These are phyloP conservation scores for Epichloe coenophiala DNA, from an alignment of 2,329 filamentous ascomycete species.

Conservation along the genomic window DNA sequence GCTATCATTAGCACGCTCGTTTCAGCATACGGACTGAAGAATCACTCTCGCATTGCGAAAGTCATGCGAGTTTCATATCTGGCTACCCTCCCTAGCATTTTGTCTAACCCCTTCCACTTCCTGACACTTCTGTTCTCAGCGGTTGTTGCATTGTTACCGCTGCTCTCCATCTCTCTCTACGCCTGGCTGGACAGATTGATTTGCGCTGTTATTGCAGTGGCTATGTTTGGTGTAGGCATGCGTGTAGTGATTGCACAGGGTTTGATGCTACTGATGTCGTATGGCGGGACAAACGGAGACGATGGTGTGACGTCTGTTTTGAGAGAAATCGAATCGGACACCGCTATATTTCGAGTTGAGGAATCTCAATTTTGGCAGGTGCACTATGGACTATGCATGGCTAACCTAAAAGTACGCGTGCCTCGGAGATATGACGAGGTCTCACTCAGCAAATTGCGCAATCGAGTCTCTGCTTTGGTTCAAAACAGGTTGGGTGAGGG, in stretches of 20 bases:
- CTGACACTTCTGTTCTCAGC: slow-evolving; percentile 79
- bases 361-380: slow-evolving; percentile 96
- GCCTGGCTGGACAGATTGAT: slow-evolving; percentile 72
- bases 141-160: slow-evolving; percentile 65
- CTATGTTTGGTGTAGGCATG: slow-evolving; percentile 79
- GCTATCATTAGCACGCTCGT: slow-evolving; percentile 74
- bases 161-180: slow-evolving; percentile 73
- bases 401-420: slow-evolving; percentile 73
- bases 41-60: slow-evolving; percentile 83
- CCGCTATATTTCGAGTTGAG: slow-evolving; percentile 62
- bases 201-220: slow-evolving; percentile 65
- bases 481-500: slow-evolving; percentile 78
- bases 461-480: slow-evolving; percentile 64
- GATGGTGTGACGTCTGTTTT: slow-evolving; percentile 58
- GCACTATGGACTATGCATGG: slow-evolving; percentile 93
- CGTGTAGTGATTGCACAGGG: slow-evolving; percentile 77
- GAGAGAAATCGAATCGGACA: slow-evolving; percentile 70
- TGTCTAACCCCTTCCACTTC: slow-evolving; percentile 91
- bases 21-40: slow-evolving; percentile 75
- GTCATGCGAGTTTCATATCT: slow-evolving; percentile 80
- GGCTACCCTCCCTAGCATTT: slow-evolving; percentile 66
- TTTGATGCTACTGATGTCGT: slow-evolving; percentile 93
- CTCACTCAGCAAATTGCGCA: slow-evolving; percentile 57
- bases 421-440: slow-evolving; percentile 52
- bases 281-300: slow-evolving; percentile 29